A percentile compares a stretch with the other conserved stretches of the same genome.
Conservation (phyloP, 2,329 filamentous ascomycete genomes). For the Magnaporthiopsis rhizophila region DNA sequence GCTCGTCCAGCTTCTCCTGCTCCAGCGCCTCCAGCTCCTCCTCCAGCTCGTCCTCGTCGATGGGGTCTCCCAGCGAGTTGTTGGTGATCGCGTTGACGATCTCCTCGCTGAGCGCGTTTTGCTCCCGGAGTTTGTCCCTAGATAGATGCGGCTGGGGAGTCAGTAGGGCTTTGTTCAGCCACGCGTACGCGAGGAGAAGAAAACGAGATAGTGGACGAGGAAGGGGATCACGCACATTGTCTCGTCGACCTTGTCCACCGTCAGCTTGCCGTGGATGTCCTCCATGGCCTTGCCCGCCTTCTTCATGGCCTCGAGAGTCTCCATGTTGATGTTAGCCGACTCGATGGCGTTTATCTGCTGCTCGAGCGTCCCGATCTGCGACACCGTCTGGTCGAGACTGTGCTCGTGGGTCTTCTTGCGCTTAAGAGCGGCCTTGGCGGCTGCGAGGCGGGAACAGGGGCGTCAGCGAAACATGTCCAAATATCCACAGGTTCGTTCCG, state of each 20-base stretch:
- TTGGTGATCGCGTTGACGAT: constrained; percentile 79
- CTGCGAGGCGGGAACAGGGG: constrained; percentile 36
- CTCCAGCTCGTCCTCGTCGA: constrained; percentile 83
- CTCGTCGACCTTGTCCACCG: constrained; percentile 88
- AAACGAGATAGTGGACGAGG: background rate
- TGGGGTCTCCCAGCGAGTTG: constrained; percentile 53
- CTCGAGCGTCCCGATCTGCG: constrained; percentile 87
- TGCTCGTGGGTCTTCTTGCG: constrained; percentile 94
- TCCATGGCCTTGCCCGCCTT: constrained; percentile 86
- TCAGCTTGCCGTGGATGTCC: constrained; percentile 82
- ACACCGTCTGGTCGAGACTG: constrained; percentile 80
- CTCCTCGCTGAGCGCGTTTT: constrained; percentile 88
- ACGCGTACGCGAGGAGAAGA: constrained; percentile 6
- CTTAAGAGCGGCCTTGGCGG: constrained; percentile 80
- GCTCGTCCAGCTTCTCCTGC: constrained; percentile 86
- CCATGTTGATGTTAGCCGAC: constrained; percentile 96
- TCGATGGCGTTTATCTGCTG: constrained; percentile 96
- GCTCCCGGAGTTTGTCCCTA: constrained; percentile 85
- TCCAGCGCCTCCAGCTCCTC: constrained; percentile 79
- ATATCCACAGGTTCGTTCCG: background rate
- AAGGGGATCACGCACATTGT: constrained; percentile 65
- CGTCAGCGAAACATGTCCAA: background rate
- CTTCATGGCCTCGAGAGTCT: constrained; percentile 92
- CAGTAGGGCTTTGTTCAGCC: background rate
- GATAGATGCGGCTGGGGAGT: constrained; percentile 6